Conservation (phyloP, 306 rosid species). For the Elaeagnus macrophylla region DNA sequence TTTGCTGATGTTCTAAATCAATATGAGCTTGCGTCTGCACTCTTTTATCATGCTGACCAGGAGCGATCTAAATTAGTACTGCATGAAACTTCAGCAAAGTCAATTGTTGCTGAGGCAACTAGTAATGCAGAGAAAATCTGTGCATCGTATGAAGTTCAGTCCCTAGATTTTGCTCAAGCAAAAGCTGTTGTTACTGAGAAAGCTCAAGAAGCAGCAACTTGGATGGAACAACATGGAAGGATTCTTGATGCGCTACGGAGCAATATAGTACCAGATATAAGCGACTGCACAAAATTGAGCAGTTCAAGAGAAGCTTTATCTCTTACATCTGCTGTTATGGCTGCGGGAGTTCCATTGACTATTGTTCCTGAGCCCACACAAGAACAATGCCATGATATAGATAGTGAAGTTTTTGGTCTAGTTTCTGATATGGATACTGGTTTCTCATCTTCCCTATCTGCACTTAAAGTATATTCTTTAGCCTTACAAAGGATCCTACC, state of each 20-base stretch:
- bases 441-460: slow-evolving; percentile 50
- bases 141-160: slow-evolving; percentile 74
- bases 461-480: slow-evolving; percentile 67
- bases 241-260: slow-evolving; percentile 71
- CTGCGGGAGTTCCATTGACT: slow-evolving; percentile 87
- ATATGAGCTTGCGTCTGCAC: slow-evolving; percentile 54
- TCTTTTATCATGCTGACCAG: slow-evolving; percentile 73
- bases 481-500: slow-evolving; percentile 89
- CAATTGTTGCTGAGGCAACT: slow-evolving; percentile 84
- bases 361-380: slow-evolving; percentile 99
- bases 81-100: slow-evolving; percentile 78
- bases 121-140: slow-evolving; percentile 55
- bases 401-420: slow-evolving; percentile 72
- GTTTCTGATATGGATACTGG: slow-evolving; percentile 69
- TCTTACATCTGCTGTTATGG: slow-evolving; percentile 73
- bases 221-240: slow-evolving; percentile 95
- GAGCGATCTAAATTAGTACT: slow-evolving; percentile 63
- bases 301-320: slow-evolving; percentile 58
- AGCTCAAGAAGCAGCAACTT: slow-evolving; percentile 82
- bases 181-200: slow-evolving; percentile 70
- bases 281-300: slow-evolving; percentile 38
- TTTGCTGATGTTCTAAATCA: slow-evolving; percentile 64
- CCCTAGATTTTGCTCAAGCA: slow-evolving; percentile 75
- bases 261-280: slow-evolving; percentile 61
- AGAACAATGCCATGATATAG: slow-evolving; percentile 86